Base-by-base conservation (phyloP, 2,329 filamentous ascomycete genomes). In the Iodosphaeria phyllophila region DNA sequence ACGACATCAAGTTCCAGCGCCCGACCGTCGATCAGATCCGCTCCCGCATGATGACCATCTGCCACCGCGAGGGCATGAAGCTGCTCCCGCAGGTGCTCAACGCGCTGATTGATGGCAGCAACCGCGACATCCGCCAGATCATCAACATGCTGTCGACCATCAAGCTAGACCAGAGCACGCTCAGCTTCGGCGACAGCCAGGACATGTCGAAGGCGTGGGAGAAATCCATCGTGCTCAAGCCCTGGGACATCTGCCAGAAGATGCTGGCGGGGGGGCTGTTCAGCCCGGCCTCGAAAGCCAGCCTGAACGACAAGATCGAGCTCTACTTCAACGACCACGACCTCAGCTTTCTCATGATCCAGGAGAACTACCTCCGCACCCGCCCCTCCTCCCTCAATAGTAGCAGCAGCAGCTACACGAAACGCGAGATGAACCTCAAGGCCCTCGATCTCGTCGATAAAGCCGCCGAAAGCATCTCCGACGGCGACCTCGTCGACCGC, bases 301-400 rank as follows among this genome's bases (percentile, higher is more conserved):
- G 82, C 0, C 56, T 98, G 18, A 95, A 95, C 44, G 86, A 98
- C 48, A 98, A 98, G 59, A 89, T 91, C 33, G 86, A 98, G 51
- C 68, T 98, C 2, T 98, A 98, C 49, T 98, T 98, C 60, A 95
- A 98, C 47, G 89, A 98, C 40, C 89, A 98, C 43, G 89, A 98
- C 40, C 92, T 95, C 52, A 93, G 83, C 41, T 89, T 74, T 42
- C 59, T 98, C 26, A 95, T 98, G 89, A 72, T 98, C 23, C 89
- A 98, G 46, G 91, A 98, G 48, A 98, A 98, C 44, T 98, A 98
- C 39, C 61, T 98, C 8, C 75, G 71, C 33, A 83, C 82, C 2
- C 79, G 73, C 31, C 89, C 89, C 3, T 61, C 72, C 31, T 60
- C 50, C 4, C 55, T 78, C 4, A n/a, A n/a, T n/a, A n/a, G n/a